A percentile compares a stretch with the other conserved stretches of the same genome.
Evolutionary conservation across 139 green algal species (phyloP).

Genomic region (Desmodesmus armatus): DNA sequence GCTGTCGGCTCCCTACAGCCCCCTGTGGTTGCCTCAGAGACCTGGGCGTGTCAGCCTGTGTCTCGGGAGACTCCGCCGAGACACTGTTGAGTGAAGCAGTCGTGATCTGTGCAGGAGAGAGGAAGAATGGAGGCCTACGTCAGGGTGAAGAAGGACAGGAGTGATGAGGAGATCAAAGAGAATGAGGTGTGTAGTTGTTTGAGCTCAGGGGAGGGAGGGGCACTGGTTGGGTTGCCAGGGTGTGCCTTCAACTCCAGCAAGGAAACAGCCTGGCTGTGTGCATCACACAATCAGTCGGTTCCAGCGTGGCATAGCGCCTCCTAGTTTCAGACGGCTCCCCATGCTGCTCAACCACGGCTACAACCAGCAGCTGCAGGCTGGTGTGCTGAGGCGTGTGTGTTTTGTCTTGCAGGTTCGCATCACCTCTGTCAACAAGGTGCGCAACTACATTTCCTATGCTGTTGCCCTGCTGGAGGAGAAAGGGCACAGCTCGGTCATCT

Average conservation of each 20-base stretch:
- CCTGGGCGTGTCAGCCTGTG: no score
- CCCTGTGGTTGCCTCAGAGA: not conserved
- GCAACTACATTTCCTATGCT: conserved; percentile 86
- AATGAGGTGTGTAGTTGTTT: conserved; percentile 68
- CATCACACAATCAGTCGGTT: no score
- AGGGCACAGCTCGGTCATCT: conserved; percentile 65
- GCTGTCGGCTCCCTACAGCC: no score
- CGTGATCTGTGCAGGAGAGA: not conserved
- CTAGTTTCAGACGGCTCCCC: not conserved
- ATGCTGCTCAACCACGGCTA: not conserved
- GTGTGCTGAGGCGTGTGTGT: not conserved
- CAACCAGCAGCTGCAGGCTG: not conserved
- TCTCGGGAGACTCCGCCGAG: no score
- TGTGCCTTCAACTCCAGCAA: no score
- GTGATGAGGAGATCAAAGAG: conserved; percentile 62
- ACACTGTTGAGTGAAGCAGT: not conserved
- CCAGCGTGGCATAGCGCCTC: no score
- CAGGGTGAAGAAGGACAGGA: conserved; percentile 70
- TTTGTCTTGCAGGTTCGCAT: conserved; percentile 79
- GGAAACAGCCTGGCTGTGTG: no score
- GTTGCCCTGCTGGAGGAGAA: conserved; percentile 84
- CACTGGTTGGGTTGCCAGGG: no score
- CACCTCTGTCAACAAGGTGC: conserved; percentile 74
- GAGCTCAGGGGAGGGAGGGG: no score
- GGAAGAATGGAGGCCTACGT: conserved; percentile 70